Conservation (phyloP, 176 grass and related monocot genomes). For the Oryza australiensis region DNA sequence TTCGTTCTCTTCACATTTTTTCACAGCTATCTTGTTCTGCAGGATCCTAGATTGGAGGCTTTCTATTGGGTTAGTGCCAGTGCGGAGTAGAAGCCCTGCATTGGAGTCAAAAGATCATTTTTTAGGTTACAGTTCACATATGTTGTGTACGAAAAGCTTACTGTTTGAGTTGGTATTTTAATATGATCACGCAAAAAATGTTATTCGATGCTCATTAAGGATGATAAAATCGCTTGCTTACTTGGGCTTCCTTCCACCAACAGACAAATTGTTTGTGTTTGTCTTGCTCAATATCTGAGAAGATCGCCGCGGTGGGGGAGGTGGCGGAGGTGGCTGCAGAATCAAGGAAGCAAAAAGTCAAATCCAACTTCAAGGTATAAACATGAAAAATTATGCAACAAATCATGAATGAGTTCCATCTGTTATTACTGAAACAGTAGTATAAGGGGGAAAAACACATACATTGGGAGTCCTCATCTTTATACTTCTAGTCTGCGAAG, state of each 20-base stretch:
- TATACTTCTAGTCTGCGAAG: constrained; percentile 6
- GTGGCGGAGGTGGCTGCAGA: constrained; percentile 51
- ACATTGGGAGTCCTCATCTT: constrained; percentile 53
- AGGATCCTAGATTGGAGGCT: not conserved
- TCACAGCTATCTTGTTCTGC: constrained; percentile 20
- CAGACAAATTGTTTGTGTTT: constrained; percentile 38
- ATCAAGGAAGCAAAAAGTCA: constrained; percentile 20
- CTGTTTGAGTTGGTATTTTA: not conserved
- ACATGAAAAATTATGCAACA: not conserved
- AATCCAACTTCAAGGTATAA: not conserved
- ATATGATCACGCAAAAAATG: not conserved
- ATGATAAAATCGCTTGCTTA: constrained; percentile 38
- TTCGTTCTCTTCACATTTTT: constrained; percentile 14
- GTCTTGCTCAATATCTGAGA: constrained; percentile 38
- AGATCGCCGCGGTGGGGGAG: not conserved
- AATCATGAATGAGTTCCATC: constrained; percentile 19
- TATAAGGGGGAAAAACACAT: not conserved
- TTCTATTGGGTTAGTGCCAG: constrained; percentile 41
- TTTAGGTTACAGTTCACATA: not conserved
- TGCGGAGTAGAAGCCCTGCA: constrained; percentile 44
- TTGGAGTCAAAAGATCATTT: not conserved
- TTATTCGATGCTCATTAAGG: not conserved
- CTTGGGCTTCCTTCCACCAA: constrained; percentile 71
- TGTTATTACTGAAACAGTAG: not conserved
- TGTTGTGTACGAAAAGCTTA: not conserved